These are phyloP conservation scores for Cordyceps pruinosa DNA, from an alignment of 2,329 filamentous ascomycete species.

Conservation along the genomic window DNA sequence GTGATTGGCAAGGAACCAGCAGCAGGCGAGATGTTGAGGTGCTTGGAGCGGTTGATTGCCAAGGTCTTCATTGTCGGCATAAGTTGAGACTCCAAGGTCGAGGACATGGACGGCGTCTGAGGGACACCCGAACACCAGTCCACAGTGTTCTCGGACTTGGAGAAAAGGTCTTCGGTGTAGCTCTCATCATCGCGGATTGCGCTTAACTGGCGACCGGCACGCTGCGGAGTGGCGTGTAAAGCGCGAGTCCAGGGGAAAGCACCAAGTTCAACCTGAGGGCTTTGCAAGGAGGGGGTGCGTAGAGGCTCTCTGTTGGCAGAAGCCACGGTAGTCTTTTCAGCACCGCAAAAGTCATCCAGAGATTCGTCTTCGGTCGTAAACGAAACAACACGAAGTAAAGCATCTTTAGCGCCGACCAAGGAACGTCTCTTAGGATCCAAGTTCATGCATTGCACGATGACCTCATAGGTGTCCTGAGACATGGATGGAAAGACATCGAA, in stretches of 20 bases:
- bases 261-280: conserved; percentile 69
- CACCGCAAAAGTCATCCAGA: conserved; percentile 87
- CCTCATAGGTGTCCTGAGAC: conserved; percentile 96
- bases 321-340: conserved; percentile 67
- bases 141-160: conserved; percentile 62
- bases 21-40: conserved; percentile 46
- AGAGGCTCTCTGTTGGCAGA: conserved; percentile 91
- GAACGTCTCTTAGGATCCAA: conserved; percentile 87
- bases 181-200: conserved; percentile 74
- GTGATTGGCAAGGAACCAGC: conserved; percentile 70
- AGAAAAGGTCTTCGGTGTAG: conserved; percentile 80
- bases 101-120: conserved; percentile 75
- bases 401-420: conserved; percentile 67
- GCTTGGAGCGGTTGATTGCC: conserved; percentile 40
- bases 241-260: conserved; percentile 95
- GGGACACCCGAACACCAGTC: conserved; percentile 75
- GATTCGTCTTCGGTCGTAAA: conserved; percentile 92
- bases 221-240: conserved; percentile 66
- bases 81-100: conserved; percentile 75
- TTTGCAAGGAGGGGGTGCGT: conserved; percentile 90
- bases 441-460: conserved; percentile 84
- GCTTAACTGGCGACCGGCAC: conserved; percentile 74
- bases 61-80: conserved; percentile 75
- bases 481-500: conserved; percentile 98
- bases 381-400: conserved; percentile 71